Conservation (phyloP, 805 yeast genomes). For the Zygoascus flipseniorum region DNA sequence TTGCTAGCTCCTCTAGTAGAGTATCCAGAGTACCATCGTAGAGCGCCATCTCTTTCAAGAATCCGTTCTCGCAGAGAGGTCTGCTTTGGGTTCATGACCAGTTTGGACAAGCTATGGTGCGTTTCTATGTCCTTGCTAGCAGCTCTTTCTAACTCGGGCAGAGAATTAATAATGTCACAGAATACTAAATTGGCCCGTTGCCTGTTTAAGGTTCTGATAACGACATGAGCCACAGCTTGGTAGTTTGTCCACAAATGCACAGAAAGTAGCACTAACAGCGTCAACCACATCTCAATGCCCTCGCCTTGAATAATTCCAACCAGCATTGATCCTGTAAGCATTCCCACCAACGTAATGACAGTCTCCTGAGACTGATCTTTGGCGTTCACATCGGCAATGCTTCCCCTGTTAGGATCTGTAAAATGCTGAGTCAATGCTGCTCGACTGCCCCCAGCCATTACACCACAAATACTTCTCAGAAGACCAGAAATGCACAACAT, state of each 20-base stretch:
- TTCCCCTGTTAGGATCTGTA: constrained; percentile 27
- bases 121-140: constrained; percentile 8
- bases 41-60: constrained; percentile 24
- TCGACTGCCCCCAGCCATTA: constrained; percentile 30
- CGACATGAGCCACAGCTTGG: constrained; percentile 26
- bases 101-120: constrained; percentile 8
- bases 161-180: constrained; percentile 17
- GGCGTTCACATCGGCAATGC: constrained; percentile 31
- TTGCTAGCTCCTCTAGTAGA: constrained; percentile 7
- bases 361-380: constrained; percentile 33
- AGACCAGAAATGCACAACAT: constrained; percentile 28
- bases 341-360: constrained; percentile 28
- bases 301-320: constrained; percentile 23
- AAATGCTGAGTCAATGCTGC: constrained; percentile 32
- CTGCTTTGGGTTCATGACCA: constrained; percentile 19
- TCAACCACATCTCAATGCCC: constrained; percentile 21
- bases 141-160: constrained; percentile 14
- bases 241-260: constrained; percentile 29
- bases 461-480: constrained; percentile 28
- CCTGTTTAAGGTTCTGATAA: constrained; percentile 25
- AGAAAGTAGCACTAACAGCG: constrained; percentile 19
- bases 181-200: constrained; percentile 28
- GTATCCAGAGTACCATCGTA: constrained; percentile 29
- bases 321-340: constrained; percentile 28
- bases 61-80: constrained; percentile 21